These are phyloP conservation scores for Monosporascus sp. DNA, from an alignment of 2,329 filamentous ascomycete genomes.

Conservation along the genomic window DNA sequence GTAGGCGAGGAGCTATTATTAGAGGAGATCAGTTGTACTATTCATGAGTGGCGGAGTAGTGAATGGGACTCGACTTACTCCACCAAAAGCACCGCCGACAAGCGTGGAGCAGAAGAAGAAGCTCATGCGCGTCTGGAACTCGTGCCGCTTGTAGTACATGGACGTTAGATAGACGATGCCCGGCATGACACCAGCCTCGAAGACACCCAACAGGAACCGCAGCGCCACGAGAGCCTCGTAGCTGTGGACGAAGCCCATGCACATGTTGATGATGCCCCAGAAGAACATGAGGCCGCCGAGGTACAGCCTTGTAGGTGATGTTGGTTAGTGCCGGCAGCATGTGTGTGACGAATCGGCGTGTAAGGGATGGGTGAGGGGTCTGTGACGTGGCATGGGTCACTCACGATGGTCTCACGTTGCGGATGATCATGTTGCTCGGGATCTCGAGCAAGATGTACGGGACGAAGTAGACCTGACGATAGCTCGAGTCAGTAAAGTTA, in stretches of 20 bases:
- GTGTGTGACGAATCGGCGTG: not conserved
- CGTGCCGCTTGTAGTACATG: constrained; percentile 44
- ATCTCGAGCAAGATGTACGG: constrained; percentile 40
- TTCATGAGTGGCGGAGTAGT: no score
- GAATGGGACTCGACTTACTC: constrained; percentile 18
- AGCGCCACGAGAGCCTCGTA: constrained; percentile 34
- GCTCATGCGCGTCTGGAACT: constrained; percentile 41
- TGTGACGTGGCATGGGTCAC: not conserved
- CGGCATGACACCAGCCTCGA: constrained; percentile 42
- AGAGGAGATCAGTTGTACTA: not conserved
- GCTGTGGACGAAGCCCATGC: constrained; percentile 39
- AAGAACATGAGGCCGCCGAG: constrained; percentile 32
- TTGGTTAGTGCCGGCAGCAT: not conserved
- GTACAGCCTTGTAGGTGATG: constrained; percentile 16
- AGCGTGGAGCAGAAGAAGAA: constrained; percentile 37
- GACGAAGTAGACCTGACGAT: constrained; percentile 29
- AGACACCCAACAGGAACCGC: constrained; percentile 38
- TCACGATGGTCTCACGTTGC: constrained; percentile 32
- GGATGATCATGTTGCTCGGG: constrained; percentile 40
- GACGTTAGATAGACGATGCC: constrained; percentile 41
- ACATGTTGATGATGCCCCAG: constrained; percentile 42
- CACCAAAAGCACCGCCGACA: constrained; percentile 37
- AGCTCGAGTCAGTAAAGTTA: not conserved
- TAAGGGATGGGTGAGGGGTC: no score
- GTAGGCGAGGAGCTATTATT: constrained; percentile 38